Evolutionary conservation across 1,284 basidiomycete species (phyloP).

Genomic region (Marasmius fiardii): DNA sequence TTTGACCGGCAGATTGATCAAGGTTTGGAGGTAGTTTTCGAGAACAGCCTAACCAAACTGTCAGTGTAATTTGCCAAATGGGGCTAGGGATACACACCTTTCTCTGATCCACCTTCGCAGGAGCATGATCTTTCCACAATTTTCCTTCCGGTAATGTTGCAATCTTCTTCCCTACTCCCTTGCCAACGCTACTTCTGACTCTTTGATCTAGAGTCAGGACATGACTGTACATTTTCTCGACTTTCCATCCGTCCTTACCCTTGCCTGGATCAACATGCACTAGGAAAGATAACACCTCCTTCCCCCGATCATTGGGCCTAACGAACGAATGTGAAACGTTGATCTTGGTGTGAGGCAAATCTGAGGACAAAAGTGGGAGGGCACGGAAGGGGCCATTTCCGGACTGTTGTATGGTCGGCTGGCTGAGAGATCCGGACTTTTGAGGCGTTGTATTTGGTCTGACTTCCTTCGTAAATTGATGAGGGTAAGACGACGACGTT

Average conservation of each 20-base stretch:
- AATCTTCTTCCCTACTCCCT: constrained; percentile 75
- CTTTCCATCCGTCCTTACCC: constrained; percentile 77
- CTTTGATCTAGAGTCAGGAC: constrained; percentile 82
- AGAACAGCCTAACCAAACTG: constrained; percentile 58
- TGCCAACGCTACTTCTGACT: constrained; percentile 62
- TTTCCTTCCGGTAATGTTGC: constrained; percentile 84
- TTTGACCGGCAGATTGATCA: constrained; percentile 81
- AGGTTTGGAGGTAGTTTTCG: constrained; percentile 85
- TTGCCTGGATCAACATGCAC: constrained; percentile 64
- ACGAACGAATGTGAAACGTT: constrained; percentile 74
- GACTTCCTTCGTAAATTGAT: neutral
- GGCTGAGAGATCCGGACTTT: constrained; percentile 1
- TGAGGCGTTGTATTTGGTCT: constrained; percentile 3
- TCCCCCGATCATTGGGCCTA: constrained; percentile 80
- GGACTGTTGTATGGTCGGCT: neutral
- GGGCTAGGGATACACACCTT: constrained; percentile 54
- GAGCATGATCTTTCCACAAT: constrained; percentile 95
- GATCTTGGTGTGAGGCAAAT: constrained; percentile 64
- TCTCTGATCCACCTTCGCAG: constrained; percentile 92
- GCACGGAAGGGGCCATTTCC: constrained; percentile 52
- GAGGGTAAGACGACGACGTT: constrained; percentile 10
- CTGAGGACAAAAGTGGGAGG: constrained; percentile 63
- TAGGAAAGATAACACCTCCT: constrained; percentile 83
- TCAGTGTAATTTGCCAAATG: constrained; percentile 13
- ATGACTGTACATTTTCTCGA: constrained; percentile 94